Base-by-base conservation (phyloP, 208 protist species). In the Leishmania tarentolae region DNA sequence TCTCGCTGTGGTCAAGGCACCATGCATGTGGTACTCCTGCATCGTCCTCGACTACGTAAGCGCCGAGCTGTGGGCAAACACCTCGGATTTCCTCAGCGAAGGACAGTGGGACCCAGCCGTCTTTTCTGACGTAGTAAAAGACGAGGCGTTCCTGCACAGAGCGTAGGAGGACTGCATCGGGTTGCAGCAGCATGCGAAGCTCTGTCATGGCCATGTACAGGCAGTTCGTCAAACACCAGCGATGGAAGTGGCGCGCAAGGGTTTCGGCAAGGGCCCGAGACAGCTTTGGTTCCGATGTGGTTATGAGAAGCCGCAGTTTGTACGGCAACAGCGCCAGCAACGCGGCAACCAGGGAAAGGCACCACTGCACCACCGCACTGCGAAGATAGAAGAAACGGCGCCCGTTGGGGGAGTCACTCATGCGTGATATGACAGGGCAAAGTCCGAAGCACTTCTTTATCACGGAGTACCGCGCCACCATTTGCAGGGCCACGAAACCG, bases 361-460 rank as follows among this genome's bases (percentile, higher is more conserved):
- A 44, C 44, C 78, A 81, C 70, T 94, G 92, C 9, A 89, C 66
- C 2, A 93, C 3, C 4, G 70, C 40, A 44, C 79, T 87, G 56
- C 76, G 71, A 57, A 86, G 72, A n/a, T 84, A 86, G 35, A 87
- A 88, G 53, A 89, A 75, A 5, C 68, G 63, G 47, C 79, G 59
- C 0, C 93, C 93, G 78, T 96, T 96, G 1, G 93, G 91, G 15
- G 90, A 90, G 37, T 89, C 85, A 56, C 74, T 65, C 35, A 94
- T 89, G 75, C 78, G 86, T 17, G 87, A 95, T 19, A 96, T 4
- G 44, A 94, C 90, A 19, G 91, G 91, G 74, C 88, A 93, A 66
- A 96, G 76, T 21, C 87, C 89, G 83, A 96, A 93, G 78, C 82
- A 94, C 37, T 76, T 85, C 77, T 92, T 88, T 76, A 96, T 79